Base-by-base conservation (phyloP, 805 yeast species). In the Candida wancherniae region DNA sequence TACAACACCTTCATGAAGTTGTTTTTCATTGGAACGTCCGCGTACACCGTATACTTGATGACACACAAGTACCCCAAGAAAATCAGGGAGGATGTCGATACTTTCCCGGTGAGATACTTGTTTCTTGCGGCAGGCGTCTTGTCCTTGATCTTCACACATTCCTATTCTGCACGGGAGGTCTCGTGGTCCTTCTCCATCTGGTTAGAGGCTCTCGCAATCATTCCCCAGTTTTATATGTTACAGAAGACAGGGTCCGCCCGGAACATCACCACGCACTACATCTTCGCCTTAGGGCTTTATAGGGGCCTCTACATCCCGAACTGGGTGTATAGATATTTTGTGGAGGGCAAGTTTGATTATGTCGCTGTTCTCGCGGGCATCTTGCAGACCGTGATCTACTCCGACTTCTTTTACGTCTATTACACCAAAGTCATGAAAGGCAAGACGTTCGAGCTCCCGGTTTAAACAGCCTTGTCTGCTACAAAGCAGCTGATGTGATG, bases 401-500 rank as follows among this genome's bases (percentile, higher is more conserved):
- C 97, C 2, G 98, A 92, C 63, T 92, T 92, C 69, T 92, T 92
- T 64, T 92, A 86, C 63, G 71, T 92, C 43, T 92, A 92, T 62
- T 90, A 90, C 64, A 59, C 59, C 27, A 65, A 58, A 49, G 95
- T 92, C 31, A 67, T 87, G 67, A 78, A 80, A 55, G 94, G 90
- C 26, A 70, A 77, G 56, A 77, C 75, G 48, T 78, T 84, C 45
- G 81, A 78, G 44, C 69, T 90, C 46, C 95, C 95, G 5, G 71
- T 64, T 9, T 65, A 45, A n/a, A n/a, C n/a, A n/a, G n/a, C n/a
- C n/a, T n/a, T n/a, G n/a, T n/a, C n/a, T n/a, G n/a, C n/a, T n/a
- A n/a, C n/a, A n/a, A n/a, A n/a, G n/a, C n/a, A n/a, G n/a, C n/a
- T n/a, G n/a, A n/a, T n/a, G n/a, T n/a, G n/a, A n/a, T n/a, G n/a